Base-by-base conservation (phyloP, 768 basidiomycete species). In the Boletus rubropictus region DNA sequence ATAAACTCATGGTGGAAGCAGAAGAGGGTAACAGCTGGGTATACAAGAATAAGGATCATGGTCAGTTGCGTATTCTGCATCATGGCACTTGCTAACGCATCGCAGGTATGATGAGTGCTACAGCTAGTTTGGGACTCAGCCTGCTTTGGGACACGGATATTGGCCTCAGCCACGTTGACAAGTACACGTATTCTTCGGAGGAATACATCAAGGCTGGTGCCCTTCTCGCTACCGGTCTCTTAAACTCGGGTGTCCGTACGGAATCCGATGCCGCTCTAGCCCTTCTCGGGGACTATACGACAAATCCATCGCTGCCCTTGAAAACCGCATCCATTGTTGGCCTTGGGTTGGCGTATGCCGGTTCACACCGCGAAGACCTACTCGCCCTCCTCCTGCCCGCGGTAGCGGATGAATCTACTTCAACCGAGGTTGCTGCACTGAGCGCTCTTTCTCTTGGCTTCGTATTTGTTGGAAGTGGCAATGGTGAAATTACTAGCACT, bases 1-100 rank as follows among this genome's bases (percentile, higher is more conserved):
- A 99, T 66, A 97, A 96, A 65, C 78, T 99, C 44, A 95, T 99
- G 90, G 92, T 94, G 5, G 86, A 85, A 61, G 95, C 93, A 1
- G 89, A 92, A 49, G 94, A 96, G 60, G 95, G 96, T 12, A 89
- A 82, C 67, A 94, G 91, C 58, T 99, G 93, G 93, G 91, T 99
- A 48, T 99, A 98, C 76, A 98, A 98, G 78, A 98, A 98, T 75
- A 98, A 98, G 71, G 95, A 97, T 44, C 91, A 96, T 53, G 96
- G 94, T 84, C 48, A 18, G 75, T 61, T 12, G 39, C 14, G 24
- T 34, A n/a, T 29, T 42, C 32, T 9, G 14, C 35, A 21, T 18
- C 18, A 5, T 51, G 27, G 14, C n/a, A 2, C 42, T 18, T 33
- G 5, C 35, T 54, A 4, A 63, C 22, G 29, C 28, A 17, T 22